Evolutionary conservation across 768 basidiomycete genomes (phyloP).

Genomic region (Psilocybe cubensis): DNA sequence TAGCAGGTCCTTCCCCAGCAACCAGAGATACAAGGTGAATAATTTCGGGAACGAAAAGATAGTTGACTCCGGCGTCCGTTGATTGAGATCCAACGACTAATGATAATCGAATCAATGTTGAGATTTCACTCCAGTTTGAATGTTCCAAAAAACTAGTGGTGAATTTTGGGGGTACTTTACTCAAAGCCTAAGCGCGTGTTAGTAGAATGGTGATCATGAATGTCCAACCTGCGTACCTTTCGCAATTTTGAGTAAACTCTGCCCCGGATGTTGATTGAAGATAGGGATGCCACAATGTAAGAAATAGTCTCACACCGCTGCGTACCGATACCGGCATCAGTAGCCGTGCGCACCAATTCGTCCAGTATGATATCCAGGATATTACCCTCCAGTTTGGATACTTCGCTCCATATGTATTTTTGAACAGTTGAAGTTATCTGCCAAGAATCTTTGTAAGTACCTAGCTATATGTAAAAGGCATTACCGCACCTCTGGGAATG

Average conservation of each 20-base stretch:
- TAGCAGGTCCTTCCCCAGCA: constrained; percentile 71
- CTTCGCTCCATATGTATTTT: constrained; percentile 75
- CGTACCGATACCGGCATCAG: constrained; percentile 83
- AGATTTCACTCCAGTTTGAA: constrained; percentile 80
- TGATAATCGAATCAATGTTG: constrained; percentile 76
- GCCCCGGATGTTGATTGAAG: constrained; percentile 79
- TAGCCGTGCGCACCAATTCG: constrained; percentile 79
- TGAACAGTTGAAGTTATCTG: constrained; percentile 72
- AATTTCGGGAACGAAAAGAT: constrained; percentile 83
- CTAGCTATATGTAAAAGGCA: not conserved
- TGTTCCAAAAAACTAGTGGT: constrained; percentile 71
- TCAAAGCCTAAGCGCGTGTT: constrained; percentile 56
- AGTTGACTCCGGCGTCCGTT: constrained; percentile 63
- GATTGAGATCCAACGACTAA: constrained; percentile 73
- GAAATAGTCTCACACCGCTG: constrained; percentile 75
- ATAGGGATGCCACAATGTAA: constrained; percentile 71
- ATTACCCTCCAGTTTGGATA: constrained; percentile 68
- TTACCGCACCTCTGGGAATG: constrained; percentile 66
- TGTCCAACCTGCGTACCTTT: constrained; percentile 49
- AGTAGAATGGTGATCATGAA: not conserved
- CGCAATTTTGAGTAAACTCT: constrained; percentile 79
- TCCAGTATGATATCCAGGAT: constrained; percentile 77
- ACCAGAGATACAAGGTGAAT: constrained; percentile 81
- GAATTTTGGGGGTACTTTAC: constrained; percentile 68
- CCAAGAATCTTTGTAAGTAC: constrained; percentile 6